Conservation (phyloP, 2,329 filamentous ascomycete genomes). For the Thelonectria olida region DNA sequence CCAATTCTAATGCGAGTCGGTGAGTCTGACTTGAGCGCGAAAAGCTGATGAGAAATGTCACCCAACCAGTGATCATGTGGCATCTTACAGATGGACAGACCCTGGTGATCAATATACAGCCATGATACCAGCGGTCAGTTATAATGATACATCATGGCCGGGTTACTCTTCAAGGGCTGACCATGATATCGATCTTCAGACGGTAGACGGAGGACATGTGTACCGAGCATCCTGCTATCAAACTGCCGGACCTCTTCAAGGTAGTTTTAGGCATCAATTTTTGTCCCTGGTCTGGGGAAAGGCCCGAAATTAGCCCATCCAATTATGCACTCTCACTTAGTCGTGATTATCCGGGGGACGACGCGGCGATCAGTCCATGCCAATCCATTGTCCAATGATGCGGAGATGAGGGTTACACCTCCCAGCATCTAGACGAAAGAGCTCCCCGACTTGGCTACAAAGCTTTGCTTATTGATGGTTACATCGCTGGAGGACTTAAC, state of each 20-base stretch:
- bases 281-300: conserved; percentile 9
- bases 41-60: conserved; percentile 16
- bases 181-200: no score
- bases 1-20: background rate
- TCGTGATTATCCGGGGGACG: conserved; percentile 10
- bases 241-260: background rate
- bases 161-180: background rate
- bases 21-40: background rate
- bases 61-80: conserved; percentile 8
- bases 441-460: background rate
- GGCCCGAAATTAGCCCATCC: conserved; percentile 4
- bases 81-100: background rate
- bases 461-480: background rate
- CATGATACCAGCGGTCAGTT: background rate
- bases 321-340: background rate
- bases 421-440: background rate
- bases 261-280: conserved; percentile 14
- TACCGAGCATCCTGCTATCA: conserved; percentile 5
- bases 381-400: background rate
- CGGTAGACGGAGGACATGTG: no score
- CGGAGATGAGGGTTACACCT: conserved; percentile 1
- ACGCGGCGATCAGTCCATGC: conserved; percentile 3
- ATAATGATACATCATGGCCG: background rate
- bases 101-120: background rate
- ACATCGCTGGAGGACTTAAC: background rate